Conservation (phyloP, 2,329 filamentous ascomycete species). For the Talaromyces sp. region DNA sequence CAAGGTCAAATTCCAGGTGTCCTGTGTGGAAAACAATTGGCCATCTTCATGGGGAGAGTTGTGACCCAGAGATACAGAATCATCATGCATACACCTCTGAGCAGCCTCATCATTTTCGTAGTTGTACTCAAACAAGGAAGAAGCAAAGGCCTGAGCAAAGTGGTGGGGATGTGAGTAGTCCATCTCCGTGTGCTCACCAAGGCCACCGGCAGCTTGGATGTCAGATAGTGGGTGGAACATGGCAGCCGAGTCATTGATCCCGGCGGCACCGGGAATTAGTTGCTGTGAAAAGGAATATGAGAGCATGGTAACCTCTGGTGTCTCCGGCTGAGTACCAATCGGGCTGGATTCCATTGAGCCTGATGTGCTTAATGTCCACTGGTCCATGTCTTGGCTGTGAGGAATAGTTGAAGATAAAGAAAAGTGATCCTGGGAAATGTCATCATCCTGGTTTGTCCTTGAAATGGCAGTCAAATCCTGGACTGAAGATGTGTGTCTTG, state of each 20-base stretch:
- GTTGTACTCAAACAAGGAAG: conserved; percentile 41
- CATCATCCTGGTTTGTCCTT: conserved; percentile 44
- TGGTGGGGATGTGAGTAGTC: conserved; percentile 38
- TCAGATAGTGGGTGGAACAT: conserved; percentile 42
- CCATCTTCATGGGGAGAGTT: conserved; percentile 40
- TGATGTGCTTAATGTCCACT: conserved; percentile 41
- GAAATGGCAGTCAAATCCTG: conserved; percentile 42
- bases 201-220: conserved; percentile 38
- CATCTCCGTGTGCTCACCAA: conserved; percentile 40
- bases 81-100: conserved; percentile 37
- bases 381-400: conserved; percentile 38
- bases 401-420: conserved; percentile 43
- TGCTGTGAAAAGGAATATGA: conserved; percentile 45
- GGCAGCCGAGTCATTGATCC: conserved; percentile 34
- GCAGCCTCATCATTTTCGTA: conserved; percentile 42
- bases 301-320: conserved; percentile 44
- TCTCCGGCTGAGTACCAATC: conserved; percentile 39
- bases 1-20: conserved; percentile 39
- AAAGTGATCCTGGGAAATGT: conserved; percentile 43
- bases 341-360: conserved; percentile 41
- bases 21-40: conserved; percentile 28
- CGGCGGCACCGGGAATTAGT: conserved; percentile 39
- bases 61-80: conserved; percentile 39
- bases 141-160: conserved; percentile 34
- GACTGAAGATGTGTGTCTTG: conserved; percentile 37